A percentile compares a stretch with the other conserved stretches of the same genome.
Evolutionary conservation across 2,329 filamentous ascomycete species (phyloP).

Genomic region (Salinomyces thailandicus): DNA sequence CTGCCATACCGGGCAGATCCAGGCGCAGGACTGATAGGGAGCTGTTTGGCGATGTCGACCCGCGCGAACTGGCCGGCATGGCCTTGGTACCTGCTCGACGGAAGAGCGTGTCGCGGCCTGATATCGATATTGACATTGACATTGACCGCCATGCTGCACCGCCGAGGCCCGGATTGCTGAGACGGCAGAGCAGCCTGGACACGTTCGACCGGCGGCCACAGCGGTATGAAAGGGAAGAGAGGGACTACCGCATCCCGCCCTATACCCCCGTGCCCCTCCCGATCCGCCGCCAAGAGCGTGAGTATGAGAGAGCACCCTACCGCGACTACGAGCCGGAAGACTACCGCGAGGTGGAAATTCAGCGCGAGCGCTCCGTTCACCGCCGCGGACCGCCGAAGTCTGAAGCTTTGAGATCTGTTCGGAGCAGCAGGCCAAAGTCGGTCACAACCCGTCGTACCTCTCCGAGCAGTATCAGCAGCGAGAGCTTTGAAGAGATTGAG

Average conservation of each 20-base stretch:
- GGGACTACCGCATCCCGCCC: constrained; percentile 51
- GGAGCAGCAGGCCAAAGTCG: constrained; percentile 15
- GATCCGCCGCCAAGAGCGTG: constrained; percentile 47
- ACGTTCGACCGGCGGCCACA: constrained; percentile 71
- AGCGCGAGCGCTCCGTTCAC: constrained; percentile 34
- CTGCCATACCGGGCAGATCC: constrained; percentile 13
- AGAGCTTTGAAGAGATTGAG: constrained; percentile 9
- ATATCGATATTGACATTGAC: constrained; percentile 33
- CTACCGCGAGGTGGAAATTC: constrained; percentile 40
- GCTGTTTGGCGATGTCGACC: constrained; percentile 38
- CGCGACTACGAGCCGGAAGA: constrained; percentile 31
- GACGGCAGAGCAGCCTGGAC: constrained; percentile 80
- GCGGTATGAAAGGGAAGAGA: constrained; percentile 43
- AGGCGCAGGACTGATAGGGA: constrained; percentile 31
- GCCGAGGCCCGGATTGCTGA: constrained; percentile 56
- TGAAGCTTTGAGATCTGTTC: constrained; percentile 13
- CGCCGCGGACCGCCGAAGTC: constrained; percentile 16
- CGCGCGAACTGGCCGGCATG: constrained; percentile 38
- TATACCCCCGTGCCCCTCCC: constrained; percentile 62
- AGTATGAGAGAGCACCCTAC: constrained; percentile 51
- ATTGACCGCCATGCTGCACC: constrained; percentile 31
- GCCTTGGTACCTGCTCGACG: constrained; percentile 48
- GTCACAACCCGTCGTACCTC: constrained; percentile 11
- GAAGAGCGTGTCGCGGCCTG: constrained; percentile 41
- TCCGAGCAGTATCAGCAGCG: constrained; percentile 29